phyloP scores from a whole-genome alignment of 2,329 filamentous ascomycete species.

The Metarhizium humberi region DNA sequence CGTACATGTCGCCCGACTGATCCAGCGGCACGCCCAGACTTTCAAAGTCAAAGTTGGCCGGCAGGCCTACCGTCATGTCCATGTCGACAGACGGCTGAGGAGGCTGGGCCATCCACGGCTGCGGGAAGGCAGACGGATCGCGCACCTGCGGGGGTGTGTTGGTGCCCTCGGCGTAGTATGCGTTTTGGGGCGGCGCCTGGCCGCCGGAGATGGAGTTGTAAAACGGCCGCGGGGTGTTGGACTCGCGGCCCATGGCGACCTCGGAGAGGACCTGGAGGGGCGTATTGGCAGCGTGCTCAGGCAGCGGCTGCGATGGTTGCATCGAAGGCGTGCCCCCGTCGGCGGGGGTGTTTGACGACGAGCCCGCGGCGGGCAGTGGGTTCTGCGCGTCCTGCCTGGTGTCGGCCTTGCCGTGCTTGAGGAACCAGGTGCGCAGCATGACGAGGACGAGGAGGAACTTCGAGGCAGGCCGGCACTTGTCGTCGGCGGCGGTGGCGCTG shows the following conservation, averaged over 20 bases:
- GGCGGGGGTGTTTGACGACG: background rate
- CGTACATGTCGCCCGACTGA: conserved; percentile 16
- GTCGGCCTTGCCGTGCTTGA: conserved; percentile 33
- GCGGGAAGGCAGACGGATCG: background rate
- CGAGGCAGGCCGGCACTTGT: conserved; percentile 54
- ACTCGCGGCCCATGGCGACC: conserved; percentile 38
- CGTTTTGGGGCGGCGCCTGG: conserved; percentile 21
- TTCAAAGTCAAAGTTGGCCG: conserved; percentile 20
- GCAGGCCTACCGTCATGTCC: conserved; percentile 15
- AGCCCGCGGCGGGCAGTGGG: background rate
- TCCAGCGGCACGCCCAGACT: conserved; percentile 18
- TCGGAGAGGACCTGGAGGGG: conserved; percentile 49
- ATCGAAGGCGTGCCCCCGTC: conserved; percentile 8
- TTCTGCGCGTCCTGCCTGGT: conserved; percentile 1
- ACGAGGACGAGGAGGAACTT: conserved; percentile 64
- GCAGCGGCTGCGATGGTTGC: conserved; percentile 3
- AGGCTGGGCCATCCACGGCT: conserved; percentile 7
- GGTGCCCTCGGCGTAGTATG: conserved; percentile 19
- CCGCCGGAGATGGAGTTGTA: conserved; percentile 14
- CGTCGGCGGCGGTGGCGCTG: conserved; percentile 49
- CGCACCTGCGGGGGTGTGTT: conserved; percentile 7
- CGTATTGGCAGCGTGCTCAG: conserved; percentile 31
- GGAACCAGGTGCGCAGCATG: conserved; percentile 64
- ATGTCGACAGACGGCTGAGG: conserved; percentile 1
- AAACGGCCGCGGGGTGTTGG: conserved; percentile 8